A percentile compares a stretch with the other conserved stretches of the same genome.
phyloP scores from a whole-genome alignment of 306 rosid species.

The Cyamopsis tetragonoloba region DNA sequence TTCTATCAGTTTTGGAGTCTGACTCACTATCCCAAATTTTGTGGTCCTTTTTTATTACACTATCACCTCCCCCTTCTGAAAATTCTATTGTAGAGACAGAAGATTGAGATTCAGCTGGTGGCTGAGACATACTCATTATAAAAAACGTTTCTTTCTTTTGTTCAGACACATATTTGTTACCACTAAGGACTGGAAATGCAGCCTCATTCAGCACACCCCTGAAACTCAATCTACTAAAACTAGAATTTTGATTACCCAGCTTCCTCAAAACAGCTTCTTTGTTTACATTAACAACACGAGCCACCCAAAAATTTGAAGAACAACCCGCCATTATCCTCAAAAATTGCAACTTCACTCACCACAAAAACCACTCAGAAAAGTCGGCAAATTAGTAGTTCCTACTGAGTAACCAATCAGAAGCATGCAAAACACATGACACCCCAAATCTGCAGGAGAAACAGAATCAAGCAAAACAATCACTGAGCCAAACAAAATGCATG shows the following conservation, averaged over 20 bases:
- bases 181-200: constrained; percentile 33
- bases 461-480: not conserved
- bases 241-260: constrained; percentile 30
- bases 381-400: constrained; percentile 37
- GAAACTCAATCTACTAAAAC: constrained; percentile 37
- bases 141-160: constrained; percentile 33
- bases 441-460: constrained; percentile 13
- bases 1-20: constrained; percentile 22
- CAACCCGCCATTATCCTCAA: constrained; percentile 47
- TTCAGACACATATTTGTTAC: constrained; percentile 17
- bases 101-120: constrained; percentile 39
- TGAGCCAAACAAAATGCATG: constrained; percentile 18
- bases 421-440: not conserved
- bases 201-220: constrained; percentile 40
- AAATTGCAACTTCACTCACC: not conserved
- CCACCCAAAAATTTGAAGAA: constrained; percentile 43
- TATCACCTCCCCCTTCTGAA: constrained; percentile 35
- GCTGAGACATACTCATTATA: constrained; percentile 41
- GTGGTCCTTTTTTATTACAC: constrained; percentile 27
- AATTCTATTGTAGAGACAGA: constrained; percentile 28
- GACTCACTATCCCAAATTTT: constrained; percentile 28
- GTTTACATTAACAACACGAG: constrained; percentile 31
- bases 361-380: constrained; percentile 23
- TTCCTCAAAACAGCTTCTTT: constrained; percentile 44
- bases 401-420: constrained; percentile 11